Evolutionary conservation across 176 grass and related monocot genomes (phyloP).

Genomic region (Phyllostachys edulis): DNA sequence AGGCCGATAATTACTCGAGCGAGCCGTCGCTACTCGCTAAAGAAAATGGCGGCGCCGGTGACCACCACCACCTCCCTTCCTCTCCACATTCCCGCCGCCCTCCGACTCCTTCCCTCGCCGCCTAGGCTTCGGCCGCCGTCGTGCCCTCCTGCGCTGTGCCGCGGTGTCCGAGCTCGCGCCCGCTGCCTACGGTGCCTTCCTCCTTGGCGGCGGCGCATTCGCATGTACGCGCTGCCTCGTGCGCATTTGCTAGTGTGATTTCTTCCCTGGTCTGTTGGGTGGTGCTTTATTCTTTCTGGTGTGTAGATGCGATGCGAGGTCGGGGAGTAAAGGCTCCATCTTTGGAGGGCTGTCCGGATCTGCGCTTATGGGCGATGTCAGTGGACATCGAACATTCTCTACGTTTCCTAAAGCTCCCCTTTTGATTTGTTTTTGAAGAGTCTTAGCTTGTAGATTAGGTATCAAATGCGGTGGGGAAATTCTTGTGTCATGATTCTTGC

Average conservation of each 20-base stretch:
- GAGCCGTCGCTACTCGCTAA: too few relatives aligned
- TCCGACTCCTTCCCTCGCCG: background rate
- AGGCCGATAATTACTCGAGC: too few relatives aligned
- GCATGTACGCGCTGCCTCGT: too few relatives aligned
- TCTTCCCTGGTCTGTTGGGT: background rate
- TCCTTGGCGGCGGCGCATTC: too few relatives aligned
- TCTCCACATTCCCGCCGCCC: slow-evolving; percentile 5
- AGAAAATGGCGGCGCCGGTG: too few relatives aligned
- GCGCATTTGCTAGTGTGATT: background rate
- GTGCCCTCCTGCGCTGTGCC: slow-evolving; percentile 35
- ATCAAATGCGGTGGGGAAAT: background rate
- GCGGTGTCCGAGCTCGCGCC: slow-evolving; percentile 61
- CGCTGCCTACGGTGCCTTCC: slow-evolving; percentile 56
- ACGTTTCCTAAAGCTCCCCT: background rate
- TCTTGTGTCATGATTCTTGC: background rate
- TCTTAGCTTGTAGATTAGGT: slow-evolving; percentile 12
- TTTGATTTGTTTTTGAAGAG: slow-evolving; percentile 15
- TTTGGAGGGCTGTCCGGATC: slow-evolving; percentile 69
- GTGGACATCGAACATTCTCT: slow-evolving; percentile 25
- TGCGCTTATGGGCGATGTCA: slow-evolving; percentile 81
- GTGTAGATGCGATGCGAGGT: slow-evolving; percentile 76
- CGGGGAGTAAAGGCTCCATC: slow-evolving; percentile 84
- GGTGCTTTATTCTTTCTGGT: slow-evolving; percentile 29
- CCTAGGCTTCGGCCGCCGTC: slow-evolving; percentile 14
- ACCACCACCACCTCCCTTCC: background rate